Conservation (phyloP, 306 rosid species). For the Vicia faba region DNA sequence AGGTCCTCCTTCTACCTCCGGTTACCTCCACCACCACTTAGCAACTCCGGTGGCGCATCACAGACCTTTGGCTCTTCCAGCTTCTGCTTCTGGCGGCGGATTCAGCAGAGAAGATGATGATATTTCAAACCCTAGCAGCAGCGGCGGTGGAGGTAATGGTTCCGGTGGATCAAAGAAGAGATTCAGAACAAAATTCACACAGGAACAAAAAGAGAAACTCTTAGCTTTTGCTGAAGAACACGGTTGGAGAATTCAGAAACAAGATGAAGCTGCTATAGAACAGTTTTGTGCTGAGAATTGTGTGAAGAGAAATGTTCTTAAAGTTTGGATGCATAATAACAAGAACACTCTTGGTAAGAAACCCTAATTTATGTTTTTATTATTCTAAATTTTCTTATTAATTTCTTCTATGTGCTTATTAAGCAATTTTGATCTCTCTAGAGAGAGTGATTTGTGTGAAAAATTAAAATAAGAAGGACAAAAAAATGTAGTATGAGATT, state of each 20-base stretch:
- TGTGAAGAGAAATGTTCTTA: constrained; percentile 66
- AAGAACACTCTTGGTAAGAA: constrained; percentile 93
- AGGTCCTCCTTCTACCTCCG: constrained; percentile 40
- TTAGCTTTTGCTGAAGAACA: constrained; percentile 68
- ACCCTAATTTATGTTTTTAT: constrained; percentile 47
- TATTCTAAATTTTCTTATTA: not conserved
- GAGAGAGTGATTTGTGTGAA: not conserved
- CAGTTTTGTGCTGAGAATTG: constrained; percentile 67
- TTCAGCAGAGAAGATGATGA: constrained; percentile 68
- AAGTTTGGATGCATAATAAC: constrained; percentile 99
- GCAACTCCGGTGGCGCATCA: constrained; percentile 44
- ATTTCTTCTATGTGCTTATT: not conserved
- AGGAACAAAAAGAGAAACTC: constrained; percentile 88
- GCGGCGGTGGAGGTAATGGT: constrained; percentile 68
- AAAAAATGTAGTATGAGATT: constrained; percentile 22
- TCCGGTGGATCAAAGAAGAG: constrained; percentile 60
- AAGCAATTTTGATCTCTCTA: constrained; percentile 1
- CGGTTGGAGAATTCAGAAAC: constrained; percentile 93
- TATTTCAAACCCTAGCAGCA: constrained; percentile 77
- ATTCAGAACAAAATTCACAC: constrained; percentile 70
- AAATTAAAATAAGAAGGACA: no score
- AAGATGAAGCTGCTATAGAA: constrained; percentile 77
- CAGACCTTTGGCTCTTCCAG: constrained; percentile 57
- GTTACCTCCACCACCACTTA: constrained; percentile 61
- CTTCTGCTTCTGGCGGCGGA: constrained; percentile 51